Evolutionary conservation across 2,329 filamentous ascomycete genomes (phyloP).

Genomic region (Talaromyces verruculosus): DNA sequence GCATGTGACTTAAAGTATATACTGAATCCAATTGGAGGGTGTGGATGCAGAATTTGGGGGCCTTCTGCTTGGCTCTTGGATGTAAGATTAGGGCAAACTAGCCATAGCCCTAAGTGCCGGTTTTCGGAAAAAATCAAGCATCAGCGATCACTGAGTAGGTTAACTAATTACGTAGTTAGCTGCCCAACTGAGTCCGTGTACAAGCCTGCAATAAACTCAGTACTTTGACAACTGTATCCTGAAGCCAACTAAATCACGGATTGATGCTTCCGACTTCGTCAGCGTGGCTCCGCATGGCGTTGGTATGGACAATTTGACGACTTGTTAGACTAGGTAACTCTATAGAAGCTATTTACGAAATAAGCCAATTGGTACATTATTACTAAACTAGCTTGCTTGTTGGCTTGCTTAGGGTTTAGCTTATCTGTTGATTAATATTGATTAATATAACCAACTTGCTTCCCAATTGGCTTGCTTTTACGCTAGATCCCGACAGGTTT

Average conservation of each 20-base stretch:
- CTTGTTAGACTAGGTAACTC: neutral
- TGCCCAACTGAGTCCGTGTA: neutral
- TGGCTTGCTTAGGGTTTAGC: neutral
- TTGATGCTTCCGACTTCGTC: neutral
- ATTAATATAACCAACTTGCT: neutral
- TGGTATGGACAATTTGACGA: neutral
- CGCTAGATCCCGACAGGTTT: neutral
- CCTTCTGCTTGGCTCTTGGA: neutral
- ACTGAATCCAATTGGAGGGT: too few relatives aligned
- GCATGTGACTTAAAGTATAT: too few relatives aligned
- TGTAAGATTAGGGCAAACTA: neutral
- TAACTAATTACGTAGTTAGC: neutral
- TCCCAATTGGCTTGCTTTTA: neutral
- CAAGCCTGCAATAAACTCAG: neutral
- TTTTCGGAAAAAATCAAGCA: neutral
- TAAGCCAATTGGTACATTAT: neutral
- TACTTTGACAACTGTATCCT: neutral
- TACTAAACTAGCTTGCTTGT: neutral
- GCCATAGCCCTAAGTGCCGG: neutral
- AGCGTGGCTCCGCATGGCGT: neutral
- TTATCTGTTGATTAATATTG: neutral
- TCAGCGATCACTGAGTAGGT: neutral
- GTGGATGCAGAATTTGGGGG: too few relatives aligned
- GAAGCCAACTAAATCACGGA: neutral
- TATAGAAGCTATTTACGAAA: neutral